Base-by-base conservation (phyloP, 2,329 filamentous ascomycete genomes). In the Whalleya microplaca region DNA sequence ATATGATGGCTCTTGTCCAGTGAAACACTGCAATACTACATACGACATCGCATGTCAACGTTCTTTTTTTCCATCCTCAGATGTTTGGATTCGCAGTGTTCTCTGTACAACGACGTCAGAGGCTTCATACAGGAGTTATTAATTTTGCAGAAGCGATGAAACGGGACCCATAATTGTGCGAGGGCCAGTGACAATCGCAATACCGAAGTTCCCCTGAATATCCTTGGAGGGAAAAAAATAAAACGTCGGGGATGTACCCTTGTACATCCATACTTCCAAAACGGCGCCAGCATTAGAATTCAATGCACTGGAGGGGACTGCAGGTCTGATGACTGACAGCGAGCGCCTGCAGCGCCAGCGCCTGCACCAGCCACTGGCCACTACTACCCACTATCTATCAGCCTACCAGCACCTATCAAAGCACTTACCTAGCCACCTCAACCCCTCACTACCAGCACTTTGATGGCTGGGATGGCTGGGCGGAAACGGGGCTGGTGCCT, bases 181-280 rank as follows among this genome's bases (percentile, higher is more conserved):
- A 61, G 62, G 59, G 55, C 55, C 40, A 43, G 51, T 40, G 62
- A 64, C 44, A 62, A 64, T 64, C 62, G 23, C 55, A 64, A 64
- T 64, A 59, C 60, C 48, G 37, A 41, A 37, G 49, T 56, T 59
- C 62, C 59, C 62, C 62, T 64, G 59, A 63, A 56, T 51, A 59
- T 62, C 59, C 48, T 53, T 55, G 48, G 32, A 51, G 58, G 37
- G 16, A 41, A 41, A 18, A 12, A 18, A 41, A 41, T 41, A 58
- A 61, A 43, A 54, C 53, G 51, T 48, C 58, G 45, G 48, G 58
- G 55, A 29, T 37, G 18, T 41, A 18, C 21, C 47, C 47, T 50
- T 37, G 37, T 19, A 46, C 45, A 48, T 41, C 32, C 32, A 43
- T 19, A 46, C 45, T 45, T 41, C 32, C 32, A 43, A 51, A 62